phyloP scores from a whole-genome alignment of 345 rosid genomes.

The Aethionema arabicum region DNA sequence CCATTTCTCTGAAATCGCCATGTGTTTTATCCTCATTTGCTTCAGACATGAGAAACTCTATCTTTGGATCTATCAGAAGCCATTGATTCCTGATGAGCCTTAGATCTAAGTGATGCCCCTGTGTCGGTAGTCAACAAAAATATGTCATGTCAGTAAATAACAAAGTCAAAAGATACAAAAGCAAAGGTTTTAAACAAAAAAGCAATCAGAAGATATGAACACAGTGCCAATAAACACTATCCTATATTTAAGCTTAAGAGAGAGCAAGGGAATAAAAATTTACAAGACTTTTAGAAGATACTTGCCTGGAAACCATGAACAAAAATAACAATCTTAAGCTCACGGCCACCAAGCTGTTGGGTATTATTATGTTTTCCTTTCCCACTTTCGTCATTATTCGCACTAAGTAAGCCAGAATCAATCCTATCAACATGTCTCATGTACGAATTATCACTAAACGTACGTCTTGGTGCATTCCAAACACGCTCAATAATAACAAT shows the following conservation, averaged over 20 bases:
- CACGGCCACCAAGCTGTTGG: constrained; percentile 46
- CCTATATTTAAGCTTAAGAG: constrained; percentile 1
- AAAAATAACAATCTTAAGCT: constrained; percentile 78
- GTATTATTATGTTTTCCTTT: constrained; percentile 31
- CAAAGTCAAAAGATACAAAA: not conserved
- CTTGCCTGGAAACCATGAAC: constrained; percentile 99
- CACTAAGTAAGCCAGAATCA: constrained; percentile 41
- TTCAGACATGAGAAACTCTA: constrained; percentile 95
- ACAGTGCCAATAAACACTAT: constrained; percentile 1
- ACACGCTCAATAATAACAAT: constrained; percentile 85
- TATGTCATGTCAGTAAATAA: not conserved
- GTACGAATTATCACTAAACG: constrained; percentile 73
- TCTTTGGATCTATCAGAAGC: constrained; percentile 89
- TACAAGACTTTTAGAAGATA: not conserved
- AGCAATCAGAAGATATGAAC: constrained; percentile 1
- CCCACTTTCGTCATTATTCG: constrained; percentile 40
- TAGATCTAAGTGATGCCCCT: constrained; percentile 99
- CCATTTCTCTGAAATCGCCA: constrained; percentile 97
- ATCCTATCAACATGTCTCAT: constrained; percentile 61
- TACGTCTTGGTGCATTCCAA: constrained; percentile 77
- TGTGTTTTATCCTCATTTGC: constrained; percentile 90
- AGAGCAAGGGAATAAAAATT: not conserved
- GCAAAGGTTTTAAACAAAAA: not conserved
- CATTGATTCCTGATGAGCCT: constrained; percentile 94
- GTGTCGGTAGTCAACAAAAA: constrained; percentile 1